Conservation (phyloP, 306 rosid genomes). For the Castanospermum australe region DNA sequence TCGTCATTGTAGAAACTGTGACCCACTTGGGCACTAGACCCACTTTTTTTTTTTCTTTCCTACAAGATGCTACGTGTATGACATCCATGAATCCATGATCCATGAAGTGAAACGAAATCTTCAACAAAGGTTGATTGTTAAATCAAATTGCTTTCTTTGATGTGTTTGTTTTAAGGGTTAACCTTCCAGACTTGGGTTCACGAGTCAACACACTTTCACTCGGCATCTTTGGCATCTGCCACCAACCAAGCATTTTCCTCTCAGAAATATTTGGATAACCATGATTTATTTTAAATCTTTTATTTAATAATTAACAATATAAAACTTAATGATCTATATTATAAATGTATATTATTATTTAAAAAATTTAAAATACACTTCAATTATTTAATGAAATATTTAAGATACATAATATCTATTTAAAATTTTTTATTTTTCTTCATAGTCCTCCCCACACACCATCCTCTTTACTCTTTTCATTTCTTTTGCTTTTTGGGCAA, state of each 20-base stretch:
- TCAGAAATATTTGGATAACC: too few relatives aligned
- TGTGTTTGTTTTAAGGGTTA: conserved; percentile 18
- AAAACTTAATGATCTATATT: too few relatives aligned
- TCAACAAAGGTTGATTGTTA: not conserved
- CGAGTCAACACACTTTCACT: conserved; percentile 21
- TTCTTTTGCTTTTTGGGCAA: conserved; percentile 18
- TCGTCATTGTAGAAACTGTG: not conserved
- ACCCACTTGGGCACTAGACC: conserved; percentile 6
- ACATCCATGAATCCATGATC: too few relatives aligned
- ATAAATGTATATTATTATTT: too few relatives aligned
- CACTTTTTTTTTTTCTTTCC: not conserved
- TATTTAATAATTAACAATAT: too few relatives aligned
- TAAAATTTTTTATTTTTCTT: too few relatives aligned
- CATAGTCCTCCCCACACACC: conserved; percentile 19
- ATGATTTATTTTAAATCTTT: too few relatives aligned
- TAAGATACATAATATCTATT: too few relatives aligned
- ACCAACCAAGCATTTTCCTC: conserved; percentile 28
- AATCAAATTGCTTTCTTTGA: not conserved
- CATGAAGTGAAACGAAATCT: conserved; percentile 19
- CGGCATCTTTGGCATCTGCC: conserved; percentile 29
- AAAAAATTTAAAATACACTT: too few relatives aligned
- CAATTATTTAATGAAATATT: too few relatives aligned
- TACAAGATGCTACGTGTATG: conserved; percentile 11
- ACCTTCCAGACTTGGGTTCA: conserved; percentile 16
- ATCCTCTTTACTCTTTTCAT: conserved; percentile 25